Base-by-base conservation (phyloP, 2,329 filamentous ascomycete genomes). In the Fusarium brevicatenulatum region DNA sequence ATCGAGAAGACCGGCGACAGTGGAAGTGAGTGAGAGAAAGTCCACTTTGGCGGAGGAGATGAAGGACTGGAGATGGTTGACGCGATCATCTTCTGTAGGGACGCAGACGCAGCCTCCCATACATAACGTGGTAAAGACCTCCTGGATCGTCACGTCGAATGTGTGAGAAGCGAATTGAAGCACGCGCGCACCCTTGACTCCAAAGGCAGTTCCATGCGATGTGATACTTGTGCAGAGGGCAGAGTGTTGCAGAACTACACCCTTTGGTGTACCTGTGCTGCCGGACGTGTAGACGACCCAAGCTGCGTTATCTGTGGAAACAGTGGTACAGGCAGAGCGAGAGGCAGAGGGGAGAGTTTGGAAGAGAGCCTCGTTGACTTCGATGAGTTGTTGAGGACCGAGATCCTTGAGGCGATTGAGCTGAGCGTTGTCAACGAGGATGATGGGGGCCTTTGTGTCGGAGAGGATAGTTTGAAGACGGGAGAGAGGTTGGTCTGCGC, bases 251-350 rank as follows among this genome's bases (percentile, higher is more conserved):
- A 63, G 28, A 9, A 61, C 30, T 1, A 63, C 61, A 2, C 61
- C 61, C 12, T 61, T 63, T 4, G 61, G 61, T 11, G 43, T 50
- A 18, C 61, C 61, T 1, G 61, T 63, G 16, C 34, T 42, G 0
- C 61, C 61, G 7, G 61, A 63, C 2, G 55, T 64, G 39, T 61
- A 64, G 8, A 64, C 37, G 12, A 64, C 40, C 61, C 61, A 64
- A 18, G 61, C 61, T 3, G 61, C 39, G 5, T 43, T 61, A 10
- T 36, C 18, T 12, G 43, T 59, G 5, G 39, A 34, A 34, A 59
- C 34, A 19, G 56, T 52, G 13, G 43, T 21, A 13, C 54, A 56
- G 3, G 54, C 18, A 2, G 30, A 46, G 4, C 39, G 2, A 7
- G 39, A 56, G 3, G 54, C 18, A 0, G 39, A 1, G 2, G 30